Base-by-base conservation (phyloP, 1,284 basidiomycete species). In the Coniferiporia weirii region DNA sequence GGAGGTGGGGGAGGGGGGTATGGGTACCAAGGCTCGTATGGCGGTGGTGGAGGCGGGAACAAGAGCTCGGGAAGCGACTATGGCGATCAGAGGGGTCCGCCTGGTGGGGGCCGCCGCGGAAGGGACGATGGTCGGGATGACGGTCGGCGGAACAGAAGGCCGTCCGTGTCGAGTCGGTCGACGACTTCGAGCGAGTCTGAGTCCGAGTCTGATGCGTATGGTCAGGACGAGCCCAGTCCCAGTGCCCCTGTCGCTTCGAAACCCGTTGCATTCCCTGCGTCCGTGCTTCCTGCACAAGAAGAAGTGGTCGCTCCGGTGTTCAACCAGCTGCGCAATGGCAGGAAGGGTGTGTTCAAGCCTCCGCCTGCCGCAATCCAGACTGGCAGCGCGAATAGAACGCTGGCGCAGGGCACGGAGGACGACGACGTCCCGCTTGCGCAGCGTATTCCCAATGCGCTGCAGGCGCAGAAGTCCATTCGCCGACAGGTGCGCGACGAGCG, bases 371-470 rank as follows among this genome's bases (percentile, higher is more conserved):
- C 35, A 54, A 44, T 13, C 54, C 20, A 22, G 54, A 15, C 44
- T 47, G 36, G 22, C 20, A 34, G 35, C 19, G 44, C 15, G 44
- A 22, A 7, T 15, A 38, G 27, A 32, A 40, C 54, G 35, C 49
- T 46, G 22, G 47, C 53, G 13, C 51, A 56, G 9, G 58, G 60
- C 32, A 59, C 63, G n/a, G 62, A 64, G 5, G 83, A 84, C 57
- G 87, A 92, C 67, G 84, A 93, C 65, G 75, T 91, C 1, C 91
- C 91, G 0, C 77, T 93, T 13, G 91, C 89, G 1, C 83, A 83
- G 63, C 78, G 84, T 35, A 89, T 92, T 51, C 91, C 91, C 8
- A 84, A 81, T 0, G 91, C 91, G 2, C 72, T 93, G 59, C 80
- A 75, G 5, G 91, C 89, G 12, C 91, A 93, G 67, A 82, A 82